A percentile compares a stretch with the other conserved stretches of the same genome.
phyloP scores from a whole-genome alignment of 1,284 basidiomycete genomes.

The Cutaneotrichosporon curvatum region DNA sequence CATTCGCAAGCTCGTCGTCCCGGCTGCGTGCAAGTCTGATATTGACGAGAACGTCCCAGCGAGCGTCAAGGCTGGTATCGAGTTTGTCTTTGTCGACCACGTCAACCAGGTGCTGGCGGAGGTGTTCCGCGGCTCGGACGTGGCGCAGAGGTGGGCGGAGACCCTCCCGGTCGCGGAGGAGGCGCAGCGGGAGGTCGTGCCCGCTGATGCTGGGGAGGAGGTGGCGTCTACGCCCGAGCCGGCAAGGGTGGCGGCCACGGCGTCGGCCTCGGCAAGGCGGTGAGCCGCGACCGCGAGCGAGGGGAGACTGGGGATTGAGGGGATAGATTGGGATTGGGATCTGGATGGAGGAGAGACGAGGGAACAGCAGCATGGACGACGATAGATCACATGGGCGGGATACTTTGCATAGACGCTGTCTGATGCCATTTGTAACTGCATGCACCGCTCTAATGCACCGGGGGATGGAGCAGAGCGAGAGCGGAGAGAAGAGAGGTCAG shows the following conservation, averaged over 20 bases:
- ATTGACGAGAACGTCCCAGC: slow-evolving; percentile 93
- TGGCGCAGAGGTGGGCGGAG: slow-evolving; percentile 62
- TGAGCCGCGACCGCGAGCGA: too few species aligned
- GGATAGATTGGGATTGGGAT: too few species aligned
- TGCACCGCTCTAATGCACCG: too few species aligned
- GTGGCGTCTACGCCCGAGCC: not conserved
- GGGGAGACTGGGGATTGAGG: too few species aligned
- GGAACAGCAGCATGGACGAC: too few species aligned
- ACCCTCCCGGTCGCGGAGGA: slow-evolving; percentile 42
- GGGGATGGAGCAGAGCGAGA: too few species aligned
- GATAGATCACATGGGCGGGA: too few species aligned
- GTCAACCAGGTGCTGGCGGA: slow-evolving; percentile 78
- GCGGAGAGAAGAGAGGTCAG: too few species aligned
- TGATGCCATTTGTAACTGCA: too few species aligned
- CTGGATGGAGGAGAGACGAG: too few species aligned
- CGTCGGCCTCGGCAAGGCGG: too few species aligned
- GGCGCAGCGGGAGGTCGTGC: not conserved
- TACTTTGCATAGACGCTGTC: too few species aligned
- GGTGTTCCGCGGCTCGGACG: slow-evolving; percentile 62
- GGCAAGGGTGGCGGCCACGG: not conserved
- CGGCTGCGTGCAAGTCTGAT: slow-evolving; percentile 77
- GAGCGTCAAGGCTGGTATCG: slow-evolving; percentile 87
- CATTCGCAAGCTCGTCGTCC: slow-evolving; percentile 78
- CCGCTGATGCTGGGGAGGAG: not conserved
- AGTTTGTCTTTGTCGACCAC: slow-evolving; percentile 83